phyloP scores from a whole-genome alignment of 345 rosid species.

The Corchorus capsularis region DNA sequence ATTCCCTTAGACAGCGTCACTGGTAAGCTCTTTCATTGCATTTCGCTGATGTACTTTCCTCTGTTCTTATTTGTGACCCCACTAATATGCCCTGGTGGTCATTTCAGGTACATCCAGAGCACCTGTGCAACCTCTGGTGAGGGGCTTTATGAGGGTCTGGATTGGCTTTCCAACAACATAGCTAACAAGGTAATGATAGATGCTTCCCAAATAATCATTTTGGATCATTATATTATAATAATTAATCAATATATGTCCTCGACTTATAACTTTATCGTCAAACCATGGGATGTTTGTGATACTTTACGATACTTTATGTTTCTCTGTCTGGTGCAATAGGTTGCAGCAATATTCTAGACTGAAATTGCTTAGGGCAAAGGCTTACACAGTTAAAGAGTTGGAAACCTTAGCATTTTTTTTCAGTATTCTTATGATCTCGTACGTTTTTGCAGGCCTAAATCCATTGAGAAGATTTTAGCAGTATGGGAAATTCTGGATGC shows the following conservation, averaged over 20 bases:
- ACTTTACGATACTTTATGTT: background rate
- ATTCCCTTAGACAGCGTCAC: slow-evolving; percentile 68
- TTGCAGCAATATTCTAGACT: background rate
- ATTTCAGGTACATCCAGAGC: slow-evolving; percentile 88
- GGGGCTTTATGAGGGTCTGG: slow-evolving; percentile 88
- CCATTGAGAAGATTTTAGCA: slow-evolving; percentile 23
- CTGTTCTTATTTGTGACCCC: background rate
- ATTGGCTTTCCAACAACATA: slow-evolving; percentile 90
- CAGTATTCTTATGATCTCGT: background rate
- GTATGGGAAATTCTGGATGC: slow-evolving; percentile 54
- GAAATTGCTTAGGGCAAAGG: background rate
- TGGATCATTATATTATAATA: background rate
- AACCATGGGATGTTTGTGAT: background rate
- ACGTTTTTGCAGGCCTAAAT: slow-evolving; percentile 42
- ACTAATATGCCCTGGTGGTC: background rate
- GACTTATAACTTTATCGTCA: background rate
- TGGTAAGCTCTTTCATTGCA: slow-evolving; percentile 39
- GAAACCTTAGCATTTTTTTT: background rate
- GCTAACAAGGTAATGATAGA: slow-evolving; percentile 63
- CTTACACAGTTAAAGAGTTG: too few relatives aligned
- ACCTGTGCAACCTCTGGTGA: slow-evolving; percentile 92
- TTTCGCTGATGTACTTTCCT: background rate
- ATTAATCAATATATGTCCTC: background rate
- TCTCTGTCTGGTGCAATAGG: background rate
- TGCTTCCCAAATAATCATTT: background rate